These are phyloP conservation scores for Trichoderma asperelloides DNA, from an alignment of 495 filamentous ascomycete species.

Conservation along the genomic window DNA sequence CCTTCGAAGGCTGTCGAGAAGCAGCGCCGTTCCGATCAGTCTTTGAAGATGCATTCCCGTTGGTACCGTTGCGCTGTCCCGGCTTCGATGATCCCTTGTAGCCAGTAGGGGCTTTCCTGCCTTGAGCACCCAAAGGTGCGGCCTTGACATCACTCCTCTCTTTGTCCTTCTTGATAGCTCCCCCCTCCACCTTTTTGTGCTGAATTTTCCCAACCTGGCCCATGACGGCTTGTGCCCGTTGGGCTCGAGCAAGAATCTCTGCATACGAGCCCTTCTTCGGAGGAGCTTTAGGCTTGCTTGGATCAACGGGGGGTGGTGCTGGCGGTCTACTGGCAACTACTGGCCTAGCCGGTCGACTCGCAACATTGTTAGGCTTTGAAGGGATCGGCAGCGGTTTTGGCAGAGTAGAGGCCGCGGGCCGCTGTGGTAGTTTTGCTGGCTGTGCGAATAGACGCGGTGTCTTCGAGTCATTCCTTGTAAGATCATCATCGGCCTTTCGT, in stretches of 20 bases:
- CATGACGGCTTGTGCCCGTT: conserved; percentile 40
- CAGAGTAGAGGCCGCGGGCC: not conserved
- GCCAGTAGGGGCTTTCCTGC: conserved; percentile 11
- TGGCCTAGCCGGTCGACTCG: not conserved
- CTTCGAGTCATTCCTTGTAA: conserved; percentile 4
- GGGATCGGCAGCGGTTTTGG: not conserved
- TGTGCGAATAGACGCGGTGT: conserved; percentile 1
- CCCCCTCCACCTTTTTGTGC: conserved; percentile 43
- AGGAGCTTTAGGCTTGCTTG: conserved; percentile 14
- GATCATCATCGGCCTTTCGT: conserved; percentile 44
- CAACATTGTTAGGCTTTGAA: not conserved
- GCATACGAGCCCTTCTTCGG: conserved; percentile 58
- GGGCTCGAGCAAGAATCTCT: conserved; percentile 59
- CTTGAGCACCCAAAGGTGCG: conserved; percentile 14
- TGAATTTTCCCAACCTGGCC: conserved; percentile 45
- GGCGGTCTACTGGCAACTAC: not conserved
- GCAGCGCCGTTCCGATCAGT: conserved; percentile 12
- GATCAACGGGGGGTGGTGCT: not conserved
- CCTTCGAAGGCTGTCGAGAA: conserved; percentile 14
- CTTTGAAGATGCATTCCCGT: conserved; percentile 9
- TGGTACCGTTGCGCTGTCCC: conserved; percentile 16
- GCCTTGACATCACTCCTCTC: conserved; percentile 20
- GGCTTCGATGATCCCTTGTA: conserved; percentile 13
- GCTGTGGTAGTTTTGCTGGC: not conserved
- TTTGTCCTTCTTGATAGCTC: conserved; percentile 36